Percentiles rank a stretch among this genome's conserved stretches.
Conservation (phyloP, 208 protist genomes). For the Endotrypanum monterogeii region DNA sequence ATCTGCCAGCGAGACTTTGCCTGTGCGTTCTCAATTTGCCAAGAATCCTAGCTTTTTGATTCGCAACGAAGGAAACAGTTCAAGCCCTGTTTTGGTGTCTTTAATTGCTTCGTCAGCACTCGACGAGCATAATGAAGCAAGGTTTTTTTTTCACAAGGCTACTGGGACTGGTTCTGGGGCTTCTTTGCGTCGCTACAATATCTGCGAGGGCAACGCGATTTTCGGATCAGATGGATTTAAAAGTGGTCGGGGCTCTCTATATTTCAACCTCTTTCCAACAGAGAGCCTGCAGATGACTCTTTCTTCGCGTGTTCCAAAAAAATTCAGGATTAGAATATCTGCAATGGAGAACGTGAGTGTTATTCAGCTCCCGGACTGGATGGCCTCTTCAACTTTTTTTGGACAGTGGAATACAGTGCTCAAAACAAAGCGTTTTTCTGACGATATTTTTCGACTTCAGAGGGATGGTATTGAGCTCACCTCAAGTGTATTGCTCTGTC, state of each 20-base stretch:
- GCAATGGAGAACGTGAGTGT: conserved; percentile 26
- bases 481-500: conserved; percentile 34
- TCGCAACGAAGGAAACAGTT: conserved; percentile 34
- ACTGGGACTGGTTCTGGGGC: neutral
- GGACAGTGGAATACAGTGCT: conserved; percentile 36
- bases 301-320: conserved; percentile 33
- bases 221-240: conserved; percentile 34
- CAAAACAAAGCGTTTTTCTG: conserved; percentile 28
- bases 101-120: conserved; percentile 8
- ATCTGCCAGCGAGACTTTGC: conserved; percentile 16
- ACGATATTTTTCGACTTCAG: conserved; percentile 35
- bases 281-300: conserved; percentile 58
- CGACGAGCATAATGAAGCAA: conserved; percentile 8
- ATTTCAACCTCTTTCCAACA: conserved; percentile 39
- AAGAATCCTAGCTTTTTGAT: conserved; percentile 59
- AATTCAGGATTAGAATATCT: conserved; percentile 27
- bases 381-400: conserved; percentile 23
- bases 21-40: conserved; percentile 44
- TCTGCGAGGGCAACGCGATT: conserved; percentile 50
- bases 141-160: conserved; percentile 40
- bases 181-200: conserved; percentile 35
- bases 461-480: conserved; percentile 28
- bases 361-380: conserved; percentile 24
- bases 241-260: conserved; percentile 33
- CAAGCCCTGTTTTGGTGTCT: conserved; percentile 44